phyloP scores from a whole-genome alignment of 805 yeast genomes.

The Barnettozyma sucrosica region DNA sequence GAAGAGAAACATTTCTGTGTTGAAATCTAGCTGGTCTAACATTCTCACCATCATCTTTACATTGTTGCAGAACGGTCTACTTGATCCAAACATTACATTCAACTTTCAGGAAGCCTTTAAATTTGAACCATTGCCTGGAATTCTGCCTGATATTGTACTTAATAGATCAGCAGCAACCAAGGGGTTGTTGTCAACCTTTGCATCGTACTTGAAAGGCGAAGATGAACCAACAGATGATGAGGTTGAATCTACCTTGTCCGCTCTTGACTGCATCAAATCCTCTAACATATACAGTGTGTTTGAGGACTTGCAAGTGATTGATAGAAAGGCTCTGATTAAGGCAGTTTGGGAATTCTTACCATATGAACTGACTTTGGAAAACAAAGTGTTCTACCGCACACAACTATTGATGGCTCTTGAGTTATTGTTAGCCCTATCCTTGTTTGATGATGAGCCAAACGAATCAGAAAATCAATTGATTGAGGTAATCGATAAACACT shows the following conservation, averaged over 20 bases:
- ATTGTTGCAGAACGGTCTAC: slow-evolving; percentile 66
- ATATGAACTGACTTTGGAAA: slow-evolving; percentile 25
- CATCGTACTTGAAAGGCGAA: slow-evolving; percentile 89
- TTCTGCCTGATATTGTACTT: slow-evolving; percentile 61
- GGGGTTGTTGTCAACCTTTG: slow-evolving; percentile 85
- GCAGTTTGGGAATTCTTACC: slow-evolving; percentile 33
- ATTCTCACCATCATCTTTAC: slow-evolving; percentile 55
- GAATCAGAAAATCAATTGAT: slow-evolving; percentile 8
- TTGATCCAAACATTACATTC: slow-evolving; percentile 58
- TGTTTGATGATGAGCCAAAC: background rate
- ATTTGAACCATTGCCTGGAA: slow-evolving; percentile 50
- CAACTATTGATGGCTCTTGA: slow-evolving; percentile 42
- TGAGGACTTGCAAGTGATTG: slow-evolving; percentile 33
- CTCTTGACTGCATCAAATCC: slow-evolving; percentile 76
- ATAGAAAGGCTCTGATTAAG: slow-evolving; percentile 22
- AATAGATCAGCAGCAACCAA: slow-evolving; percentile 59
- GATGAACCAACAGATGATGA: slow-evolving; percentile 95
- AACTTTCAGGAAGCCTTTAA: slow-evolving; percentile 56
- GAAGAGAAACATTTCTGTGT: slow-evolving; percentile 46
- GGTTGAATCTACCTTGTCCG: slow-evolving; percentile 75
- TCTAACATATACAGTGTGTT: slow-evolving; percentile 56
- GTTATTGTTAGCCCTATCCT: slow-evolving; percentile 17
- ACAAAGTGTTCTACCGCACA: slow-evolving; percentile 21
- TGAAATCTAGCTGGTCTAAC: slow-evolving; percentile 48
- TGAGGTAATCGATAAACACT: slow-evolving; percentile 21